phyloP scores from a whole-genome alignment of 2,329 filamentous ascomycete species.

The Sclerotinia trifoliorum region DNA sequence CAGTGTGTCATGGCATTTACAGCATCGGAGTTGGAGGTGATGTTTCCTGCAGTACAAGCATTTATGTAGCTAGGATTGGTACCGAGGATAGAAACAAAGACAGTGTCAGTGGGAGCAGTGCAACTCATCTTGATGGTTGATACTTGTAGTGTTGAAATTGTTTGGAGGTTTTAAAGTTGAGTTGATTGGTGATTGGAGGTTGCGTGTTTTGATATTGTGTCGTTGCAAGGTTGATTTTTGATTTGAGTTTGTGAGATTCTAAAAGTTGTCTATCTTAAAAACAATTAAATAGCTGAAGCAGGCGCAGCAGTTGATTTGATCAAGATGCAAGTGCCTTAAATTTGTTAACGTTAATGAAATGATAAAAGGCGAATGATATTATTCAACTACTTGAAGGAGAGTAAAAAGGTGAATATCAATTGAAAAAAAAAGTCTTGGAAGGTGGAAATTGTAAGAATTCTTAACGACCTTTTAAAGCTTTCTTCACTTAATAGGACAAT shows the following conservation, averaged over 20 bases:
- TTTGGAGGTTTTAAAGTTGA: neutral
- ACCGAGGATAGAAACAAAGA: neutral
- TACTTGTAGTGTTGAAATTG: neutral
- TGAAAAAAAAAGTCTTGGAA: neutral
- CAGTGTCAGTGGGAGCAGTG: neutral
- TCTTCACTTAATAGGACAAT: neutral
- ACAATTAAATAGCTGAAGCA: neutral
- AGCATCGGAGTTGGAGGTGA: slow-evolving; percentile 17
- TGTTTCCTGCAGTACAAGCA: slow-evolving; percentile 17
- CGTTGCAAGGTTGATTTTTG: neutral
- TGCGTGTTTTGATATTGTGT: neutral
- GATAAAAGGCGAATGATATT: neutral
- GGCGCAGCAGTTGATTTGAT: neutral
- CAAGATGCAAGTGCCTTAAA: neutral
- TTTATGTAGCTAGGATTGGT: neutral
- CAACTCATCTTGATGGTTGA: slow-evolving; percentile 16
- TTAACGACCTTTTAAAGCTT: slow-evolving; percentile 5
- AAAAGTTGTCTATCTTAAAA: neutral
- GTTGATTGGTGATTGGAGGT: neutral
- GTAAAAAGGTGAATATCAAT: slow-evolving; percentile 9
- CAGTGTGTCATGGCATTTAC: slow-evolving; percentile 6
- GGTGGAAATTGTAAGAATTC: slow-evolving; percentile 18
- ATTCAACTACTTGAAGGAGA: neutral
- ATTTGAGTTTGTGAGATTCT: neutral
- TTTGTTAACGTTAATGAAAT: neutral